These are phyloP conservation scores for Amanita muscaria DNA, from an alignment of 768 basidiomycete genomes.

Conservation along the genomic window DNA sequence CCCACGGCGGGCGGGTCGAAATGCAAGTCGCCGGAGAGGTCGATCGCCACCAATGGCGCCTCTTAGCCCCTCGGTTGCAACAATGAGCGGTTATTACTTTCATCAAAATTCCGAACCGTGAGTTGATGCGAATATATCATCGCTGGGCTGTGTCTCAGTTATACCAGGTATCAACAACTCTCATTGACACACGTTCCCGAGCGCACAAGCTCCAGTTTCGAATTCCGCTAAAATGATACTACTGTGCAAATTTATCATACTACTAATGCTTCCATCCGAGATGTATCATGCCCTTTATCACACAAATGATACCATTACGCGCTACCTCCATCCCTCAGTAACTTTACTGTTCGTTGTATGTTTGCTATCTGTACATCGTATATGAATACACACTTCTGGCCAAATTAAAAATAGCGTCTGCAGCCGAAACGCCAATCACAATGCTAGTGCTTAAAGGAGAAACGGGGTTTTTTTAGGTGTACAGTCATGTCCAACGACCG, in stretches of 20 bases:
- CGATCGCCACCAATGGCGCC: conserved; percentile 44
- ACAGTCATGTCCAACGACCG: conserved; percentile 5
- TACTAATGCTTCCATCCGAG: conserved; percentile 5
- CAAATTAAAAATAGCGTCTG: too few species aligned
- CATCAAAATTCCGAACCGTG: conserved; percentile 90
- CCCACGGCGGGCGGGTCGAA: conserved; percentile 30
- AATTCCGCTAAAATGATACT: conserved; percentile 53
- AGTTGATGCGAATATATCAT: conserved; percentile 23
- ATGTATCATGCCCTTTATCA: background rate
- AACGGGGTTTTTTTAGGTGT: too few species aligned
- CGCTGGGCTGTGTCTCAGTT: conserved; percentile 7
- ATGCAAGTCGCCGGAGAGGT: conserved; percentile 37
- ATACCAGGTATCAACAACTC: conserved; percentile 76
- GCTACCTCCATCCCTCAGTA: conserved; percentile 1
- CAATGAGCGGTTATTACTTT: conserved; percentile 89
- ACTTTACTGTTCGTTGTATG: background rate
- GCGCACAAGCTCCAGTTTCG: conserved; percentile 66
- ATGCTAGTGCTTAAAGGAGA: too few species aligned
- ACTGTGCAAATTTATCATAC: conserved; percentile 1
- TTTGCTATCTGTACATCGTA: conserved; percentile 7
- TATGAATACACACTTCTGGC: too few species aligned
- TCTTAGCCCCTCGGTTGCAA: conserved; percentile 46
- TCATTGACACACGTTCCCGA: conserved; percentile 75
- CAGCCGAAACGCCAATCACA: too few species aligned
- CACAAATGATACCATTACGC: conserved; percentile 2